phyloP scores from a whole-genome alignment of 1,284 basidiomycete species.

The Microbotryum saponariae region DNA sequence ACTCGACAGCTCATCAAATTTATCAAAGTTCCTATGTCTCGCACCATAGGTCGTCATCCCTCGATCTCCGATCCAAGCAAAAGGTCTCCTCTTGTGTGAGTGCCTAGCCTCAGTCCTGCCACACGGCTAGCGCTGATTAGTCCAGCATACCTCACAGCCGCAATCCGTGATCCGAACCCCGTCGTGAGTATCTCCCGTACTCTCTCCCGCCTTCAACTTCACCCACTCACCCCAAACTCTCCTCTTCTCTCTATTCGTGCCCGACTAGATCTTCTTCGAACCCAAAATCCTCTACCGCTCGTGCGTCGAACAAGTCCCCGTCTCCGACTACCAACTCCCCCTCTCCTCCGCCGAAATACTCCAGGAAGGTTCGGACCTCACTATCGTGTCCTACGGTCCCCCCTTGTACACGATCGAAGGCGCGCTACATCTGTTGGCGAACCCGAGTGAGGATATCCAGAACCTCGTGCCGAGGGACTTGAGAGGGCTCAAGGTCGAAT shows the following conservation, averaged over 20 bases:
- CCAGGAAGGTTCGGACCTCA: conserved; percentile 66
- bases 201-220: background rate
- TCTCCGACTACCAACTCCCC: conserved; percentile 76
- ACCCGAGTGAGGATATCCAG: conserved; percentile 59
- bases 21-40: background rate
- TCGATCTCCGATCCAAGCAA: conserved; percentile 86
- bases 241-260: background rate
- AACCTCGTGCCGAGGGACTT: conserved; percentile 59
- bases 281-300: conserved; percentile 84
- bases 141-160: conserved; percentile 41
- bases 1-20: background rate
- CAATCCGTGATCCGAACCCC: conserved; percentile 85
- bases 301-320: conserved; percentile 84
- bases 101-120: background rate
- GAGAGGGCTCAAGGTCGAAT: conserved; percentile 68
- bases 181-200: conserved; percentile 49
- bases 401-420: conserved; percentile 84
- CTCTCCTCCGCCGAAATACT: conserved; percentile 71
- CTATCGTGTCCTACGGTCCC: conserved; percentile 83
- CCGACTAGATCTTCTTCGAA: conserved; percentile 61
- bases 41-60: conserved; percentile 68
- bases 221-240: background rate
- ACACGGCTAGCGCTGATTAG: background rate
- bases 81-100: conserved; percentile 63
- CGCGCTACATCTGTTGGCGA: conserved; percentile 58